Evolutionary conservation across 177 flowering plant genomes (phyloP).

Genomic region (Telopea speciosissima): DNA sequence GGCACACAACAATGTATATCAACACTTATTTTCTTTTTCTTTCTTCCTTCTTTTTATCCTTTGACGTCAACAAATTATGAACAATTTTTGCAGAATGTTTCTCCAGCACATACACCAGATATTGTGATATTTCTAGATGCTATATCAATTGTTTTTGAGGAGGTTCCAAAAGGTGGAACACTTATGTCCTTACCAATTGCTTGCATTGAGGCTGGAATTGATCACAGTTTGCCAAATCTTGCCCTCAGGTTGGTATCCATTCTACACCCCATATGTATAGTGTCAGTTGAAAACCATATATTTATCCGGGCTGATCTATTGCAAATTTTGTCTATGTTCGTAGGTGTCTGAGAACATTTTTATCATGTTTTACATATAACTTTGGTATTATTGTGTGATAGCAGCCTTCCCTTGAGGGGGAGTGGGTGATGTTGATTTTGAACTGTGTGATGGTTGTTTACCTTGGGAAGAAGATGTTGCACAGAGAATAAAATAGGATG

Average conservation of each 20-base stretch:
- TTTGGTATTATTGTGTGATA: neutral
- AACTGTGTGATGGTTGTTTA: neutral
- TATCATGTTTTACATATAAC: neutral
- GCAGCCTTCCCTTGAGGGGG: neutral
- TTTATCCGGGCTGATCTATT: neutral
- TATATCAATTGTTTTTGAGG: constrained; percentile 79
- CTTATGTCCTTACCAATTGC: constrained; percentile 73
- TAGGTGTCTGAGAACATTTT: neutral
- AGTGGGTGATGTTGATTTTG: neutral
- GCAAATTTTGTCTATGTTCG: too few species aligned
- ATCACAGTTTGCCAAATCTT: constrained; percentile 74
- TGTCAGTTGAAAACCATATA: neutral
- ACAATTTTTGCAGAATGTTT: constrained; percentile 63
- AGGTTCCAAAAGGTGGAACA: constrained; percentile 70
- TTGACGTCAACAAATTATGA: neutral
- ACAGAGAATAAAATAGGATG: too few species aligned
- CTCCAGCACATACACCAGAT: constrained; percentile 78
- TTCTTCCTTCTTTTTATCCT: neutral
- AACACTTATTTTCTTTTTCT: too few species aligned
- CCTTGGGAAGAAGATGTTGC: too few species aligned
- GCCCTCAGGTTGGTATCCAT: constrained; percentile 61
- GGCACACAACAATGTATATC: too few species aligned
- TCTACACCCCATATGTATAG: neutral
- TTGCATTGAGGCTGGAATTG: constrained; percentile 83
- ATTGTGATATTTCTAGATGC: constrained; percentile 77